Evolutionary conservation across 805 yeast species (phyloP).

Genomic region (Starmerella etchellsii): DNA sequence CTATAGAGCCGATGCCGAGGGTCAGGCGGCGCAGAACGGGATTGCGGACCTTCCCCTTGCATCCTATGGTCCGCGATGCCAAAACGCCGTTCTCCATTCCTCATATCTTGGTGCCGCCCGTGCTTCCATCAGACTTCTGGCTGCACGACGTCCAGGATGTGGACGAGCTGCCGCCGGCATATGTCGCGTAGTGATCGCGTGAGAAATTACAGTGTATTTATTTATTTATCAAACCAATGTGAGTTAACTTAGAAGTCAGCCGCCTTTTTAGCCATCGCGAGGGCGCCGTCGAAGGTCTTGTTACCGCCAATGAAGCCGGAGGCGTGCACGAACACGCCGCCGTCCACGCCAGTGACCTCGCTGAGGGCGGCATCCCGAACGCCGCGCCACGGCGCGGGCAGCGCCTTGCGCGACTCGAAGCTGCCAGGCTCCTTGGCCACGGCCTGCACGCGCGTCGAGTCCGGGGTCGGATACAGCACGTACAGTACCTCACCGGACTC

Average conservation of each 20-base stretch:
- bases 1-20: too few species aligned
- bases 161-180: conserved; percentile 20
- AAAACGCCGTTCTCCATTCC: conserved; percentile 1
- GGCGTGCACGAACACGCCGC: conserved; percentile 86
- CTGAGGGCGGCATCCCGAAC: conserved; percentile 75
- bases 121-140: conserved; percentile 1
- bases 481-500: conserved; percentile 44
- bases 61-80: not conserved
- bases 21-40: not conserved
- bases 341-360: conserved; percentile 63
- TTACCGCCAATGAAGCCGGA: conserved; percentile 96
- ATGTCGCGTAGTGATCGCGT: conserved; percentile 5
- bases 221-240: not conserved
- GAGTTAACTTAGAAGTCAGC: too few species aligned
- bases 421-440: conserved; percentile 71
- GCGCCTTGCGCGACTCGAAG: conserved; percentile 72
- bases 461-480: conserved; percentile 69
- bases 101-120: conserved; percentile 1
- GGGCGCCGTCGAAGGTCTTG: conserved; percentile 60
- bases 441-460: conserved; percentile 75
- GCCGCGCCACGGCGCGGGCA: conserved; percentile 94
- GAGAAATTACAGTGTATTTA: not conserved
- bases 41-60: not conserved
- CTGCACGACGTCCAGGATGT: conserved; percentile 5
- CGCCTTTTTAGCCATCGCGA: conserved; percentile 51